Base-by-base conservation (phyloP, 2,329 filamentous ascomycete species). In the Tolypocladium guangdongense region DNA sequence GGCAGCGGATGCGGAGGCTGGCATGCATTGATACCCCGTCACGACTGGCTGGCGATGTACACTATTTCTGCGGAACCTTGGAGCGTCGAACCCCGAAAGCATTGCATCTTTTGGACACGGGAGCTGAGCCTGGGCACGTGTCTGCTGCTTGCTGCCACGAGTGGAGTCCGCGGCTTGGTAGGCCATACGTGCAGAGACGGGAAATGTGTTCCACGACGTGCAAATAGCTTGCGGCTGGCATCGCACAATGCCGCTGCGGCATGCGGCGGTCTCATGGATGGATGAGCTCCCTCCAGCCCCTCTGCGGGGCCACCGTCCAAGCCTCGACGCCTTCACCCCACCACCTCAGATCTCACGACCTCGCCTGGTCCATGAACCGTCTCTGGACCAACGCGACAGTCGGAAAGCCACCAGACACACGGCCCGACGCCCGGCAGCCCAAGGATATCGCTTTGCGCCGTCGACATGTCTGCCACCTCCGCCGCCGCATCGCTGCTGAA, bases 401-500 rank as follows among this genome's bases (percentile, higher is more conserved):
- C 3, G 43, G 20, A 32, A 47, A 20, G 20, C 27, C 27, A 33
- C 43, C 27, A 20, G 43, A 33, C 43, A 14, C 18, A 20, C 27
- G 12, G 18, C 32, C 20, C 18, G 18, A 32, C 20, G 27, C 27
- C 24, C 43, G 24, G 27, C 43, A 33, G 43, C 18, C 55, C 27
- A 22, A 43, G 36, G 14, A 16, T 14, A 33, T 48, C 51, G 27
- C 16, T 1, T 18, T 30, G 33, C 27, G 27, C 38, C 37, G 2
- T 36, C 39, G 74, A 74, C 67, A 68, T 73, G 54, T 72, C 71
- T 41, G 70, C 74, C 49, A 67, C 70, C 41, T 75, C 74, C 57
- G 81, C 83, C 11, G 84, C 87, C 16, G 87, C 83, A 22, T 78
- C 84, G 57, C 82, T 97, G 59, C 82, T 99, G 48, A 76, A 80